Evolutionary conservation across 2,329 filamentous ascomycete genomes (phyloP).

Genomic region (Alternaria sp.): DNA sequence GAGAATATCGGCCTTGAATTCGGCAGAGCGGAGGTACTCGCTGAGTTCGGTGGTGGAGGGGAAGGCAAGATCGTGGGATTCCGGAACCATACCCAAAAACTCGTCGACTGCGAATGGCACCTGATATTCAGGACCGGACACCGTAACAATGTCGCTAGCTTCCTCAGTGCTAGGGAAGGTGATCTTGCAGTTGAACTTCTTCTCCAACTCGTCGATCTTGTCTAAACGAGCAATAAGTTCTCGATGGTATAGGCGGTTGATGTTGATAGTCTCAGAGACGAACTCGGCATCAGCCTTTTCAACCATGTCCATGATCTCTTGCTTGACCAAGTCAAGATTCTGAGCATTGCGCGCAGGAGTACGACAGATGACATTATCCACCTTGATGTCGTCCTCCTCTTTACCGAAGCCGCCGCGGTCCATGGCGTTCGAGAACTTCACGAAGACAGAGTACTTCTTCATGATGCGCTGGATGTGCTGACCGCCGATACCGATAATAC

Average conservation of each 20-base stretch:
- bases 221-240: constrained; percentile 87
- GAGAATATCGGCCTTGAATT: constrained; percentile 82
- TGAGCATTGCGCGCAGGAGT: constrained; percentile 97
- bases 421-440: constrained; percentile 99
- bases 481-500: constrained; percentile 97
- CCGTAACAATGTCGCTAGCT: constrained; percentile 93
- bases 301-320: constrained; percentile 99
- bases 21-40: constrained; percentile 81
- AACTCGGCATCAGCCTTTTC: constrained; percentile 98
- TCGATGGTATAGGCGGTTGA: constrained; percentile 94
- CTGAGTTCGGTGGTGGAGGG: constrained; percentile 78
- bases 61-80: constrained; percentile 91
- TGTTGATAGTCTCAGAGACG: constrained; percentile 89
- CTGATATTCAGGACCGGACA: constrained; percentile 97
- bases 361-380: constrained; percentile 98
- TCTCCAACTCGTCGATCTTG: constrained; percentile 94
- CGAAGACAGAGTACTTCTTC: constrained; percentile 99
- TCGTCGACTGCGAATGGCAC: constrained; percentile 96
- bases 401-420: constrained; percentile 92
- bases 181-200: constrained; percentile 99
- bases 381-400: constrained; percentile 97
- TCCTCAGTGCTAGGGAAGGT: constrained; percentile 97
- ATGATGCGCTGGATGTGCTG: constrained; percentile 99
- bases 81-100: constrained; percentile 96
- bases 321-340: constrained; percentile 95